Evolutionary conservation across 2,329 filamentous ascomycete genomes (phyloP).

Genomic region (Nemania abortiva): DNA sequence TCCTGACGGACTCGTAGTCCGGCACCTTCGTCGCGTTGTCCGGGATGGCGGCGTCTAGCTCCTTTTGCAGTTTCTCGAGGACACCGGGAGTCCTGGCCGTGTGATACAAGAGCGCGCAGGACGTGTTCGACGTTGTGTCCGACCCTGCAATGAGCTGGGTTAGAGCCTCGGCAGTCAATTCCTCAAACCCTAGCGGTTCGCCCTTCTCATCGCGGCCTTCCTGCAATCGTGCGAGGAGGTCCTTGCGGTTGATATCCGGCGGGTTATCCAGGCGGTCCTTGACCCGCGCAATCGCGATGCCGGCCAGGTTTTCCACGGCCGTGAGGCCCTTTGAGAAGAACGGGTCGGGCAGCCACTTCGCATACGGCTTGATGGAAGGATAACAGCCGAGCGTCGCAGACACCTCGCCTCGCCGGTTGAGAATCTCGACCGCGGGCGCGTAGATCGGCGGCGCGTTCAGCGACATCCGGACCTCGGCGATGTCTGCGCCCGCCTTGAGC

Average conservation of each 20-base stretch:
- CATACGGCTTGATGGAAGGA: conserved; percentile 81
- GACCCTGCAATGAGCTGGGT: conserved; percentile 87
- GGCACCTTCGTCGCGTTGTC: conserved; percentile 70
- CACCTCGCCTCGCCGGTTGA: conserved; percentile 90
- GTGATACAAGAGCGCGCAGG: conserved; percentile 86
- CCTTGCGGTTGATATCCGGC: conserved; percentile 75
- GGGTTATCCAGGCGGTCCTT: conserved; percentile 77
- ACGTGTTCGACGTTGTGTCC: conserved; percentile 83
- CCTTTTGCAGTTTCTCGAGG: conserved; percentile 76
- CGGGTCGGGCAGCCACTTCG: conserved; percentile 81
- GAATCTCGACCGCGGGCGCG: conserved; percentile 84
- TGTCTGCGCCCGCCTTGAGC: conserved; percentile 80
- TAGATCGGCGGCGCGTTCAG: conserved; percentile 73
- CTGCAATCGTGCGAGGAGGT: conserved; percentile 86
- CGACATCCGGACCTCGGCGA: conserved; percentile 76
- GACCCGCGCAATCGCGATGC: conserved; percentile 88
- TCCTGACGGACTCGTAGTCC: conserved; percentile 76
- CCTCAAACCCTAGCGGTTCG: conserved; percentile 78
- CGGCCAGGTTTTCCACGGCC: conserved; percentile 83
- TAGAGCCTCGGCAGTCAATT: conserved; percentile 88
- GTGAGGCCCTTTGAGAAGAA: conserved; percentile 82
- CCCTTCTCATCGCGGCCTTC: conserved; percentile 86
- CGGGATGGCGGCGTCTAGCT: conserved; percentile 77
- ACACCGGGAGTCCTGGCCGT: conserved; percentile 77
- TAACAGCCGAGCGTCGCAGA: conserved; percentile 82